phyloP scores from a whole-genome alignment of 2,329 filamentous ascomycete species.

The Ilyonectria destructans region DNA sequence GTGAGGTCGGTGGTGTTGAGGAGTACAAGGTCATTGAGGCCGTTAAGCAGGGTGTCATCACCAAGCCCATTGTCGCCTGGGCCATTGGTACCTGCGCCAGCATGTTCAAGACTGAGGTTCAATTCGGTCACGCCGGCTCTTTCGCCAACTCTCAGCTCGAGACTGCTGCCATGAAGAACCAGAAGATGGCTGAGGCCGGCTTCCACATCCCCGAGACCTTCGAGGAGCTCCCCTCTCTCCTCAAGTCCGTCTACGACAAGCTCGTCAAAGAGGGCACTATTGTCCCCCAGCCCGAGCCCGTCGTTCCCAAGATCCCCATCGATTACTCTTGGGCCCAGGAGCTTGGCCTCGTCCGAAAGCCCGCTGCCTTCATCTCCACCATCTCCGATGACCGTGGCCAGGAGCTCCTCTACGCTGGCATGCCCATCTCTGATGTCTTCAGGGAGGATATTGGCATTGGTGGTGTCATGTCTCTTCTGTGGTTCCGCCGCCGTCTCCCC shows the following conservation, averaged over 20 bases:
- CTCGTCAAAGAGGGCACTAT: constrained; percentile 90
- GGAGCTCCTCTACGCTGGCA: constrained; percentile 97
- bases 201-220: constrained; percentile 97
- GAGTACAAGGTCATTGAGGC: constrained; percentile 99
- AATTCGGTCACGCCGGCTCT: constrained; percentile 98
- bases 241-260: constrained; percentile 89
- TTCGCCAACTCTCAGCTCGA: constrained; percentile 99
- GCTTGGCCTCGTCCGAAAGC: constrained; percentile 99
- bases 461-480: constrained; percentile 99
- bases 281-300: constrained; percentile 88
- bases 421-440: constrained; percentile 99
- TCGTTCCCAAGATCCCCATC: constrained; percentile 98
- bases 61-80: constrained; percentile 99
- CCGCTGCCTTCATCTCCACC: constrained; percentile 99
- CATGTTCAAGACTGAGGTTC: constrained; percentile 99
- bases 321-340: constrained; percentile 99
- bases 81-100: constrained; percentile 99
- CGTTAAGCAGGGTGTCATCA: constrained; percentile 94
- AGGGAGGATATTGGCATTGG: constrained; percentile 98
- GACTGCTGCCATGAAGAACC: constrained; percentile 97
- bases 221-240: constrained; percentile 88
- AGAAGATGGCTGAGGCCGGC: constrained; percentile 94
- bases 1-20: constrained; percentile 99
- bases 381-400: constrained; percentile 99
- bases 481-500: constrained; percentile 98